Base-by-base conservation (phyloP, 805 yeast genomes). In the Yarrowia sp. region DNA sequence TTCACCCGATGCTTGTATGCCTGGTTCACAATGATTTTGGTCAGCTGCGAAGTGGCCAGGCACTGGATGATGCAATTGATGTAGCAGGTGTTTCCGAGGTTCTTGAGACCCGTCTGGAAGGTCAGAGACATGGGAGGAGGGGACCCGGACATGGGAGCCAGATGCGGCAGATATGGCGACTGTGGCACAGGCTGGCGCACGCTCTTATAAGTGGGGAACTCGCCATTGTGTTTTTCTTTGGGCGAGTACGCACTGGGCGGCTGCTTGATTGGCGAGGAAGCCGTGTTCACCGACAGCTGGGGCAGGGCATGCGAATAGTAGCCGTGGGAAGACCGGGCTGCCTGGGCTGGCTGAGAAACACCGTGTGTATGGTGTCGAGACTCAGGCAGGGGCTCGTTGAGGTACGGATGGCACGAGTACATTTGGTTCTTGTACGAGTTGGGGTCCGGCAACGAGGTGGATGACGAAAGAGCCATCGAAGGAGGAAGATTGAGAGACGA, bases 11-110 rank as follows among this genome's bases (percentile, higher is more conserved):
- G 83, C 70, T 83, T 82, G 76, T 87, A 92, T 0, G 85, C 77
- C 14, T 86, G 87, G 70, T 82, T 78, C 52, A 88, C 79, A 73
- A 93, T 90, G 68, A 89, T 85, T 55, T 79, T 81, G 2, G 88
- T 82, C 34, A 93, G 78, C 69, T 86, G 87, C 1, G 86, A 86
- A 0, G 94, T 87, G 3, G 88, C 82, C 42, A 94, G 76, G 76
- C 97, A 91, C 78, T 93, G 98, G n/a, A 93, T 77, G 3, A 90
- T 83, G 71, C 97, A 89, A 77, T 93, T 93, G 92, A 93, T 89
- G 77, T 93, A 93, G 76, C 98, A 93, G 0, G 97, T 90, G 73
- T 94, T 94, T 2, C 97, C 97, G 70, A 93, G 79, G 75, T 93
- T 93, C 14, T 82, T 80, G 7, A 93, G 80, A 0, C 98, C 98